Evolutionary conservation across 2,329 filamentous ascomycete species (phyloP).

Genomic region (Diaporthe aspalathi): DNA sequence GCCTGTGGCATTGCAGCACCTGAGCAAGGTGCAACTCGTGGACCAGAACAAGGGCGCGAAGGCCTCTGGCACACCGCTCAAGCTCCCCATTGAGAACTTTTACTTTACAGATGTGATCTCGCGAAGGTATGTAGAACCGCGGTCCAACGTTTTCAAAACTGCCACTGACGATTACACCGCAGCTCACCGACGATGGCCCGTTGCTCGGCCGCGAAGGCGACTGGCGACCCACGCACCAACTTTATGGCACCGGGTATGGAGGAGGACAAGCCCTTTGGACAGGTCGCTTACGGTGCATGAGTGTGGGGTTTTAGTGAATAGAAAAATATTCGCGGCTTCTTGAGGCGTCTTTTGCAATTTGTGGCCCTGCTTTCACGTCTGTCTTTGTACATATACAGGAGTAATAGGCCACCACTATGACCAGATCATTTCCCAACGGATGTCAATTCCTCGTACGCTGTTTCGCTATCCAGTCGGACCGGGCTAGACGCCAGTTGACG

Average conservation of each 20-base stretch:
- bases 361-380: constrained; percentile 43
- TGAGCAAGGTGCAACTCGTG: constrained; percentile 94
- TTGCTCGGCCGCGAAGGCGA: constrained; percentile 92
- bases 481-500: not conserved
- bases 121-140: constrained; percentile 76
- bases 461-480: not conserved
- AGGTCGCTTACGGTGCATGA: constrained; percentile 69
- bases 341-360: constrained; percentile 48
- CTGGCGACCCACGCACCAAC: constrained; percentile 81
- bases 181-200: constrained; percentile 99
- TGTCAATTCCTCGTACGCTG: not conserved
- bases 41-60: constrained; percentile 94
- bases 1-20: constrained; percentile 75
- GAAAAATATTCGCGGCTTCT: constrained; percentile 45
- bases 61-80: constrained; percentile 77
- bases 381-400: constrained; percentile 45
- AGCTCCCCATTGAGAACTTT: constrained; percentile 92
- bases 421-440: constrained; percentile 35
- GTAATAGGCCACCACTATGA: constrained; percentile 38
- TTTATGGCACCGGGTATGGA: constrained; percentile 80
- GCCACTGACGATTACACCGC: constrained; percentile 36
- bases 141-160: not conserved
- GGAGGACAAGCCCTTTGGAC: constrained; percentile 71
- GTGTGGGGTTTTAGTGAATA: constrained; percentile 40
- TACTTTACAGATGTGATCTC: constrained; percentile 98